Conservation (phyloP, 192 early-diverging fungal species). For the Coemansia sp. region DNA sequence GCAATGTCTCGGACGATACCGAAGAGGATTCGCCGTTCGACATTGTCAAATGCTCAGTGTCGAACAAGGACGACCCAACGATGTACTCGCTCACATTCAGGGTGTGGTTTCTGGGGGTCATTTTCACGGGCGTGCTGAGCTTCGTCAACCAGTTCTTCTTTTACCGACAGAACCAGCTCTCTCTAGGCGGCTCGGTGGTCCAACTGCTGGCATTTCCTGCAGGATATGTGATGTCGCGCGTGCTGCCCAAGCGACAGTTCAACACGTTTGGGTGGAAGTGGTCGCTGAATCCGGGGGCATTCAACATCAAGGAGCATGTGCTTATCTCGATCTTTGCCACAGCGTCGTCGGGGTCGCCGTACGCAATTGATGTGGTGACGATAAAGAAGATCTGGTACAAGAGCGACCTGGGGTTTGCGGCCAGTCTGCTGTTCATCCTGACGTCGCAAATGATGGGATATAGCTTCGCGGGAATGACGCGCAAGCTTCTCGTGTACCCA, state of each 20-base stretch:
- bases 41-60: conserved; percentile 65
- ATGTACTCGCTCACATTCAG: conserved; percentile 72
- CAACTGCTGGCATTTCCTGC: conserved; percentile 73
- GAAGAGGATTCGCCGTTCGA: conserved; percentile 60
- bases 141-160: conserved; percentile 80
- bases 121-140: conserved; percentile 62
- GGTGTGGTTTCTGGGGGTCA: conserved; percentile 65
- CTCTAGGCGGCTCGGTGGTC: conserved; percentile 67
- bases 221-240: conserved; percentile 62
- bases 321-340: conserved; percentile 78
- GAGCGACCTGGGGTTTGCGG: conserved; percentile 64
- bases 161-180: conserved; percentile 79
- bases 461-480: conserved; percentile 67
- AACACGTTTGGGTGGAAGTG: conserved; percentile 51
- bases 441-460: conserved; percentile 69
- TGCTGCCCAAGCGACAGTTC: conserved; percentile 59
- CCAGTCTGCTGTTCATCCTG: conserved; percentile 67
- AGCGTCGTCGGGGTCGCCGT: conserved; percentile 65
- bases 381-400: conserved; percentile 70
- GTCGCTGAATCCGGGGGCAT: conserved; percentile 78
- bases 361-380: conserved; percentile 73
- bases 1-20: neutral
- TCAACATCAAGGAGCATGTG: conserved; percentile 85
- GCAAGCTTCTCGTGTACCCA: conserved; percentile 80
- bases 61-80: conserved; percentile 64